Evolutionary conservation across 768 basidiomycete genomes (phyloP).

Genomic region (Amanita rimosa): DNA sequence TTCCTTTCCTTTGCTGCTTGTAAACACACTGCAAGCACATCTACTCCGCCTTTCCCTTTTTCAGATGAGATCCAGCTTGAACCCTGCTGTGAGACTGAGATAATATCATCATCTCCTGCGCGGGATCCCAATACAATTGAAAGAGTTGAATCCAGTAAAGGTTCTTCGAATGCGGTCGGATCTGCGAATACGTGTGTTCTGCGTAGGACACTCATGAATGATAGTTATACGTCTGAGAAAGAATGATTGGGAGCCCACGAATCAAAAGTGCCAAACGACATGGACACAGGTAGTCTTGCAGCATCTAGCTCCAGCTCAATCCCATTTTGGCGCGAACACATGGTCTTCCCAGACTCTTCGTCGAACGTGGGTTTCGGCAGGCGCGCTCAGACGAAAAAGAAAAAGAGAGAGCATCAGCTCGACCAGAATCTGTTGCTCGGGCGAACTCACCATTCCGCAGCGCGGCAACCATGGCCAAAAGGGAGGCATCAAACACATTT

Average conservation of each 20-base stretch:
- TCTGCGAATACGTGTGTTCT: slow-evolving; percentile 67
- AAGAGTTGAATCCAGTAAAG: slow-evolving; percentile 63
- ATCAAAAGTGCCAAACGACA: slow-evolving; percentile 77
- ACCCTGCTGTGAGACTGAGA: slow-evolving; percentile 47
- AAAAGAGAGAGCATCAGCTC: not conserved
- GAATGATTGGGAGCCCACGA: slow-evolving; percentile 33
- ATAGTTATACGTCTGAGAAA: too few relatives aligned
- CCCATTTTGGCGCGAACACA: slow-evolving; percentile 41
- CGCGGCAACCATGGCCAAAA: slow-evolving; percentile 82
- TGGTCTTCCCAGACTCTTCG: slow-evolving; percentile 50
- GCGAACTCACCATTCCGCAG: slow-evolving; percentile 76
- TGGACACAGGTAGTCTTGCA: slow-evolving; percentile 31
- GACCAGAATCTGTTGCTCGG: too few relatives aligned
- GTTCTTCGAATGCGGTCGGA: slow-evolving; percentile 86
- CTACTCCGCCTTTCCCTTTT: slow-evolving; percentile 10
- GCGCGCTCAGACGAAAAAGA: slow-evolving; percentile 37
- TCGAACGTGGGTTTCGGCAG: slow-evolving; percentile 66
- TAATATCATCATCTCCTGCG: slow-evolving; percentile 23
- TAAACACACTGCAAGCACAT: slow-evolving; percentile 28
- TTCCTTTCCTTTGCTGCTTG: slow-evolving; percentile 19
- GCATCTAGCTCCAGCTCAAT: slow-evolving; percentile 32
- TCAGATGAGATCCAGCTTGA: slow-evolving; percentile 15
- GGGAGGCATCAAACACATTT: slow-evolving; percentile 84
- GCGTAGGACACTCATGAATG: not conserved
- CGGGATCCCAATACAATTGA: slow-evolving; percentile 46